A percentile compares a stretch with the other conserved stretches of the same genome.
Evolutionary conservation across 2,329 filamentous ascomycete genomes (phyloP).

Genomic region (Colletotrichum eleusines): DNA sequence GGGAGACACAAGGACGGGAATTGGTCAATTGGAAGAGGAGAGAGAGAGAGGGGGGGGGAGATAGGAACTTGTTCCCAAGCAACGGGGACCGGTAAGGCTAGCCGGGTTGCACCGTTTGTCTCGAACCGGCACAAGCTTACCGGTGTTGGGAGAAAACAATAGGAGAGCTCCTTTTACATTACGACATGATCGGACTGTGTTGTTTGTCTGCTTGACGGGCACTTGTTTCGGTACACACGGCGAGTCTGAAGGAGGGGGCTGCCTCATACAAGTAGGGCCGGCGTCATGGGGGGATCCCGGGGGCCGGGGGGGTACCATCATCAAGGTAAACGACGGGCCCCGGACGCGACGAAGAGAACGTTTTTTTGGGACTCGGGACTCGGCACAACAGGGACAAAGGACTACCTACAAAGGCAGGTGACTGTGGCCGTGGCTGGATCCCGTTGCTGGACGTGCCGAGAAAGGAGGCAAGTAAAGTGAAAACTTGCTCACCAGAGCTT

Average conservation of each 20-base stretch:
- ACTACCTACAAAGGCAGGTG: background rate
- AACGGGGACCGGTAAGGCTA: background rate
- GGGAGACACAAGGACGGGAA: background rate
- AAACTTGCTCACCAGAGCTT: slow-evolving; percentile 23
- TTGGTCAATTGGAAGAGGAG: slow-evolving; percentile 7
- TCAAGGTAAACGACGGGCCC: background rate
- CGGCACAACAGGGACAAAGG: background rate
- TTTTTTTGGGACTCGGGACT: no score
- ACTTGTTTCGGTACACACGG: background rate
- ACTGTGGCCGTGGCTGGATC: background rate
- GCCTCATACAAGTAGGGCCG: background rate
- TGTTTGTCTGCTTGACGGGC: background rate
- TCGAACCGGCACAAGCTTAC: slow-evolving; percentile 2
- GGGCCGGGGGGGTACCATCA: background rate
- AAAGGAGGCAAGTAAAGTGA: background rate
- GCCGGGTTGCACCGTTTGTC: slow-evolving; percentile 8
- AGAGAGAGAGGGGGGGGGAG: background rate
- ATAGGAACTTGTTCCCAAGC: background rate
- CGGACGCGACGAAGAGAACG: background rate
- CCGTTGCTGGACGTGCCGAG: background rate
- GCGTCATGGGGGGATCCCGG: background rate
- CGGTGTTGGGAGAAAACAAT: background rate
- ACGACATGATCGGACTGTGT: background rate
- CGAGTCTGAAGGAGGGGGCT: background rate
- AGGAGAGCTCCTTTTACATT: background rate